Evolutionary conservation across 2,329 filamentous ascomycete species (phyloP), one percentile per base, ranked within the genome.

Genomic region (Alternaria arborescens): DNA sequence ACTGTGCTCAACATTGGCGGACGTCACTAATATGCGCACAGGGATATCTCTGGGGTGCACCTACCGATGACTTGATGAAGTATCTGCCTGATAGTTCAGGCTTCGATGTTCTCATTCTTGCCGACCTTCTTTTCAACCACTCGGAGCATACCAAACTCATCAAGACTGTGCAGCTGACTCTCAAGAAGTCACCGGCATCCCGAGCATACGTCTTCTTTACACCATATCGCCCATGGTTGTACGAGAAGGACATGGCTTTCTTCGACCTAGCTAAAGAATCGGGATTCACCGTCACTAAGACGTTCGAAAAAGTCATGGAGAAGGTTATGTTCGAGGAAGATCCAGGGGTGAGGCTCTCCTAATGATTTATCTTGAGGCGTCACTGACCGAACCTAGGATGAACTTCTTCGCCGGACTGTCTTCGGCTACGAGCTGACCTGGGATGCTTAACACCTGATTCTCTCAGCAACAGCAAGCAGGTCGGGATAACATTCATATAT

Each of bases 141-240:
- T 91, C 89, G 5, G 93, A 97, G 81, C 94, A 97, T 74, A 82
- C 80, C 2, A 93, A 92, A 71, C 83, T 97, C 61, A 83, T 96
- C 66, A 84, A 86, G 66, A 93, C 90, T 4, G 86, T 97, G 61
- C 82, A 86, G 71, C 76, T 85, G 72, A 91, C 90, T 16, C 79
- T 97, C 71, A 86, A 84, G 68, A 83, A 81, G 62, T 78, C 81
- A 4, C 70, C 77, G 4, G 81, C 82, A 2, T 87, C 89, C 50
- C 85, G 84, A 55, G 93, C 93, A 2, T 86, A 94, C 70, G 93
- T 97, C 8, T 96, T 97, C 78, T 98, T 97, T 81, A 97, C 94
- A 0, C 94, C 92, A 20, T 97, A 98, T 80, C 85, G 95, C 64
- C 94, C 94, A 1, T 97, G 94, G 94, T 82, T 97, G 73, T 84